phyloP scores from a whole-genome alignment of 306 rosid genomes.

The Boehmeria nivea region DNA sequence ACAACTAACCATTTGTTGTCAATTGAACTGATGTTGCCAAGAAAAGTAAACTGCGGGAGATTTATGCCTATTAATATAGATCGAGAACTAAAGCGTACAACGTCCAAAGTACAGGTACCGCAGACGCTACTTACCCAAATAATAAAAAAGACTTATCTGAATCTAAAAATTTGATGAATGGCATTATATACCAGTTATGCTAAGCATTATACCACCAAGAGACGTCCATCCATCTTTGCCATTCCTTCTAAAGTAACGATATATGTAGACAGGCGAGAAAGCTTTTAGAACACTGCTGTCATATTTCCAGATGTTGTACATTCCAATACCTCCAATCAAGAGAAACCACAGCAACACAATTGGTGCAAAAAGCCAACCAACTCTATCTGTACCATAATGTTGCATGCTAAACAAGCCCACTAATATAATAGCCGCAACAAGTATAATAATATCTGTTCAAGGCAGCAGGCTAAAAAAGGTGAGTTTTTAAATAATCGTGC shows the following conservation, averaged over 20 bases:
- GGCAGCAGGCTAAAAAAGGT: too few species aligned
- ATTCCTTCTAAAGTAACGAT: slow-evolving; percentile 67
- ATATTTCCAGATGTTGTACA: slow-evolving; percentile 74
- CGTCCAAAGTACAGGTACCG: too few species aligned
- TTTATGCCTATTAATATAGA: too few species aligned
- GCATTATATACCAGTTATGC: slow-evolving; percentile 72
- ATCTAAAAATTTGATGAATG: too few species aligned
- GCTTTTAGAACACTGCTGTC: slow-evolving; percentile 71
- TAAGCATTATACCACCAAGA: slow-evolving; percentile 92
- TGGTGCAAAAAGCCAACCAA: slow-evolving; percentile 99
- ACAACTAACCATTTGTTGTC: too few species aligned
- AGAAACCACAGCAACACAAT: slow-evolving; percentile 94
- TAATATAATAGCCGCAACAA: slow-evolving; percentile 81
- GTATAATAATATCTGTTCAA: slow-evolving; percentile 76
- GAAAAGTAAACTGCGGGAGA: too few species aligned
- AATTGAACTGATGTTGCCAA: too few species aligned
- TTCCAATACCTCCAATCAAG: slow-evolving; percentile 89
- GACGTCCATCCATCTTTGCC: slow-evolving; percentile 79
- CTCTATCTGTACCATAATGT: slow-evolving; percentile 91
- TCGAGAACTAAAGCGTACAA: too few species aligned
- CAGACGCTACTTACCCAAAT: too few species aligned
- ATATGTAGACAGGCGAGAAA: slow-evolving; percentile 73
- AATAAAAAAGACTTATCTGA: too few species aligned
- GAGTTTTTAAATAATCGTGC: too few species aligned
- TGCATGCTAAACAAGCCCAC: slow-evolving; percentile 87